Percentiles rank a stretch among this genome's conserved stretches.
Conservation (phyloP, 352 stramenopile species). For the Globisporangium recalcitrans region DNA sequence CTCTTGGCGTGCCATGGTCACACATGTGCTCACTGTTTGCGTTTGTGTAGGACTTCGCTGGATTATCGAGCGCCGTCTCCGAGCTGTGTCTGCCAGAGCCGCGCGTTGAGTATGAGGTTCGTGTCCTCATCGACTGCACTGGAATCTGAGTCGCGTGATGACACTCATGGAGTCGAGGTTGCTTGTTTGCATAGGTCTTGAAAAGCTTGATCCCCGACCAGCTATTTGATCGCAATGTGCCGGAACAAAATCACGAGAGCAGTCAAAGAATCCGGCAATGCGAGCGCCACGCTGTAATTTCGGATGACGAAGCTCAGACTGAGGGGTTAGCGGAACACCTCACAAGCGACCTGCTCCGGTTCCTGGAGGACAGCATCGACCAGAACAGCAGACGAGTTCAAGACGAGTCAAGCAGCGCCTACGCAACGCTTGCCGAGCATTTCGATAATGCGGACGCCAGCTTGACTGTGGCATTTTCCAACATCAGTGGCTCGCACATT, state of each 20-base stretch:
- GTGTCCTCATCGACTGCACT: background rate
- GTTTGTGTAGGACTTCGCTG: background rate
- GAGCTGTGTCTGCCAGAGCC: background rate
- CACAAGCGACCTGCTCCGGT: constrained; percentile 14
- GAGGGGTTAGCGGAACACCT: constrained; percentile 2
- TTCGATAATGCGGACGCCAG: background rate
- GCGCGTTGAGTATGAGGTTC: constrained; percentile 4
- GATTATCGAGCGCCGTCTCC: background rate
- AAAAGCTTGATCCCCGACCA: constrained; percentile 6
- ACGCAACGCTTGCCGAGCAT: background rate
- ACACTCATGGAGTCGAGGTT: background rate
- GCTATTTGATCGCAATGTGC: background rate
- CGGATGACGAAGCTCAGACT: background rate
- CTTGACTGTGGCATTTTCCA: constrained; percentile 13
- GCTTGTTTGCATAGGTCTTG: background rate
- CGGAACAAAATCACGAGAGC: background rate
- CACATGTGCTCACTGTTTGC: background rate
- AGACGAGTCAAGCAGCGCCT: background rate
- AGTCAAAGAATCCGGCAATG: background rate
- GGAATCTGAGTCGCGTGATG: background rate
- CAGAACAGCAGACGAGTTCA: background rate
- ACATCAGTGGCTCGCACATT: constrained; percentile 21
- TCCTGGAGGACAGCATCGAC: constrained; percentile 12
- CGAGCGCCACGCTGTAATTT: background rate
- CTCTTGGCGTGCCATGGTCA: no score